Evolutionary conservation across 2,329 filamentous ascomycete species (phyloP).

Genomic region (Fusarium kyushuense): DNA sequence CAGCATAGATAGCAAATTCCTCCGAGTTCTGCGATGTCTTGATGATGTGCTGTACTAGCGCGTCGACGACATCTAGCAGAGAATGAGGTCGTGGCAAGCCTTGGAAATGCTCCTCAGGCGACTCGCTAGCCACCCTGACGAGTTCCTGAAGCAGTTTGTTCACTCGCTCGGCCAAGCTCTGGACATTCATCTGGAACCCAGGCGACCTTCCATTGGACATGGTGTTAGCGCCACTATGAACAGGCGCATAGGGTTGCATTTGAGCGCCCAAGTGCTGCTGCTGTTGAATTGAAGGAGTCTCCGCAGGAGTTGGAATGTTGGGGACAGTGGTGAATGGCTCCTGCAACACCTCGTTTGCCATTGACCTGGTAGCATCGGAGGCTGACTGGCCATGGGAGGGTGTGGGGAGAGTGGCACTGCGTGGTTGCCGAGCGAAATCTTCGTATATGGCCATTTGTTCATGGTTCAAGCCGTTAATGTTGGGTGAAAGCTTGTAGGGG

Average conservation of each 20-base stretch:
- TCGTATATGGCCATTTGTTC: conserved; percentile 97
- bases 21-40: conserved; percentile 72
- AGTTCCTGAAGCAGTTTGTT: conserved; percentile 70
- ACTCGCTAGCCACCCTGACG: conserved; percentile 64
- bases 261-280: conserved; percentile 62
- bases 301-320: conserved; percentile 68
- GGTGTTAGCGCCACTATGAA: conserved; percentile 56
- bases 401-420: conserved; percentile 68
- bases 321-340: conserved; percentile 71
- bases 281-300: conserved; percentile 68
- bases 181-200: conserved; percentile 63
- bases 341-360: conserved; percentile 73
- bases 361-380: conserved; percentile 70
- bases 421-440: conserved; percentile 90
- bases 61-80: conserved; percentile 72
- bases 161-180: conserved; percentile 66
- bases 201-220: conserved; percentile 65
- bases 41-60: conserved; percentile 71
- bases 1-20: conserved; percentile 69
- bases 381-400: conserved; percentile 67
- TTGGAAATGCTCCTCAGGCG: conserved; percentile 69
- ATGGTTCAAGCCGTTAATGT: conserved; percentile 77
- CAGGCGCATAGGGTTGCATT: conserved; percentile 66
- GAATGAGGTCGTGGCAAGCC: conserved; percentile 70
- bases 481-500: conserved; percentile 87